These are phyloP conservation scores for Fusarium sp. DNA, from an alignment of 2,329 filamentous ascomycete genomes.

Conservation along the genomic window DNA sequence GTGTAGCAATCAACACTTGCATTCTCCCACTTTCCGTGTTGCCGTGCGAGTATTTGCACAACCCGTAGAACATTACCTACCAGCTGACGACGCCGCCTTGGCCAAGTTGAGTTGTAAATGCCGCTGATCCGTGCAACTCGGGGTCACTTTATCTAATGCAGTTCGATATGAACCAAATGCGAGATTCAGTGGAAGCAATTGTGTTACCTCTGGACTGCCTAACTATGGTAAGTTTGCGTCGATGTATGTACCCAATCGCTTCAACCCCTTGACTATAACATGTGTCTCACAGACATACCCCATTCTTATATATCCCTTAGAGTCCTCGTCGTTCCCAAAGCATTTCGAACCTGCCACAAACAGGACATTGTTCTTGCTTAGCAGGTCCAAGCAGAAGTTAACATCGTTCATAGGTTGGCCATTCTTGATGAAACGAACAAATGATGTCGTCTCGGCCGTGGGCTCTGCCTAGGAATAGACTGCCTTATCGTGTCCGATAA, in stretches of 20 bases:
- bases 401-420: slow-evolving; percentile 75
- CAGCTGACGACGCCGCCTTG: slow-evolving; percentile 42
- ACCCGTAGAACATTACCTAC: slow-evolving; percentile 1
- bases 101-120: slow-evolving; percentile 32
- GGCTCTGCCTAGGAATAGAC: slow-evolving; percentile 78
- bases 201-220: not conserved
- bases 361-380: slow-evolving; percentile 77
- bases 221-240: slow-evolving; percentile 14
- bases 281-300: slow-evolving; percentile 80
- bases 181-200: not conserved
- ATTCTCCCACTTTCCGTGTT: slow-evolving; percentile 31
- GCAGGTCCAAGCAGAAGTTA: slow-evolving; percentile 75
- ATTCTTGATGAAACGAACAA: slow-evolving; percentile 74
- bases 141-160: not conserved
- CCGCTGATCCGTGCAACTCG: slow-evolving; percentile 32
- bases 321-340: slow-evolving; percentile 75
- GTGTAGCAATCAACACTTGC: slow-evolving; percentile 27
- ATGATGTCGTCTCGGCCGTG: slow-evolving; percentile 81
- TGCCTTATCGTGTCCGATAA: slow-evolving; percentile 71
- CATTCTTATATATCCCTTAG: slow-evolving; percentile 79
- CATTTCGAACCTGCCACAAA: slow-evolving; percentile 78
- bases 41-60: slow-evolving; percentile 16
- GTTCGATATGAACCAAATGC: slow-evolving; percentile 10
- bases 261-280: slow-evolving; percentile 73
- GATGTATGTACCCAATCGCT: slow-evolving; percentile 57